Evolutionary conservation across 2,329 filamentous ascomycete species (phyloP), one percentile per base, ranked within the genome.

Genomic region (Volutella citrinella): DNA sequence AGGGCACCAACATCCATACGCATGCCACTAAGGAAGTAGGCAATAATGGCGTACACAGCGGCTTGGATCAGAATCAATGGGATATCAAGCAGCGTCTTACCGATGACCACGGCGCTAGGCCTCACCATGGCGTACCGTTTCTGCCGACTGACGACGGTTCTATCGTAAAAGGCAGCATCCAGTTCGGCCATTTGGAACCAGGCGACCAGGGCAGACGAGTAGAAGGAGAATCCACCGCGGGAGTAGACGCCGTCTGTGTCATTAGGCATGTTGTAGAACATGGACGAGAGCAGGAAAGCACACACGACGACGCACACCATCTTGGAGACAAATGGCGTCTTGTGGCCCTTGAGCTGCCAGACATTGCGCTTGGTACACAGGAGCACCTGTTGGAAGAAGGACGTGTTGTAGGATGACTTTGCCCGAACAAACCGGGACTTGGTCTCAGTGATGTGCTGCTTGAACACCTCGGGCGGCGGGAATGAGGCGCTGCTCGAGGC

Each of bases 221-320:
- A 33, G 23, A 33, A 33, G 18, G 12, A 19, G 17, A 33, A 33
- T 10, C 31, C 31, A 8, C 31, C 31, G 20, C 31, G 27, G 3
- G 31, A 33, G 16, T 33, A 33, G 5, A 27, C 23, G 17, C 31
- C 31, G 31, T 27, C 58, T 0, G 83, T 86, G 27, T 72, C 68
- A 1, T 64, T 45, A 1, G 72, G 61, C 19, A 86, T 63, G 41
- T 85, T 77, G 50, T 88, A 87, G 63, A 93, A 93, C 13, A 93
- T n/a, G n/a, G n/a, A n/a, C n/a, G 69, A 3, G 82, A 87, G 3
- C 85, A 83, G 34, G 90, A 81, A 42, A 94, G 86, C 9, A 94
- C 69, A 5, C 60, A 91, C 62, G 49, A 89, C 85, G 55, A 88
- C 87, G 60, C 88, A 84, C 39, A 84, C 72, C 47, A 91, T 93